Evolutionary conservation across 306 rosid species (phyloP), one percentile per base, ranked within the genome.

Genomic region (Begonia masoniana): DNA sequence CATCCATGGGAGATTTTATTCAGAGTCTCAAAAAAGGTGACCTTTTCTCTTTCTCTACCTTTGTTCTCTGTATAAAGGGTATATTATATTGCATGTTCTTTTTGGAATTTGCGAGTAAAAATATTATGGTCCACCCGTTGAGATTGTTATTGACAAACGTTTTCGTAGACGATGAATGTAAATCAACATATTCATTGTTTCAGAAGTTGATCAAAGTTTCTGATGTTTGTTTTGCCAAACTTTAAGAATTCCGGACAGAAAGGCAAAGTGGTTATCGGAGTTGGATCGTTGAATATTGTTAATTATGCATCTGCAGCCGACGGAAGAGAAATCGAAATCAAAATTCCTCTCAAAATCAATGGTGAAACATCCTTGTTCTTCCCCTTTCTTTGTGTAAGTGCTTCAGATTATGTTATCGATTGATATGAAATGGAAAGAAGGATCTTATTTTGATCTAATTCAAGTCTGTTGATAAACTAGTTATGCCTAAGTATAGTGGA

Each of bases 311-410:
- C 62, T 11, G 31, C 21, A 12, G 15, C 52, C 12, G 73, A 50
- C n/a, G 60, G 57, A 17, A 67, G 59, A 43, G 77, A 58, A 41
- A 47, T 62, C 35, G 49, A 8, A 6, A 19, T 67, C 15, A 50
- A 57, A 56, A 54, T 72, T 51, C 70, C 77, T 10, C 43, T 67
- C 46, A 63, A 67, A 23, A 26, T 62, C 43, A 56, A 49, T 10
- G 66, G 64, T 10, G 49, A 41, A 24, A 10, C 59, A 14, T 12
- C 63, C 4, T 52, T 54, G 16, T n/a, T 49, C 6, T 50, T 50
- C 39, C 67, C 70, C 35, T 67, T 64, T 47, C 67, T 72, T 10
- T 52, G 16, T 35, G 77, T 72, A 67, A 67, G 77, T 60, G 17
- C 41, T 26, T 12, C 6, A 42, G 13, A 60, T 31, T 31, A 31